Conservation (phyloP, 2,329 filamentous ascomycete species). For the Acarospora socialis region DNA sequence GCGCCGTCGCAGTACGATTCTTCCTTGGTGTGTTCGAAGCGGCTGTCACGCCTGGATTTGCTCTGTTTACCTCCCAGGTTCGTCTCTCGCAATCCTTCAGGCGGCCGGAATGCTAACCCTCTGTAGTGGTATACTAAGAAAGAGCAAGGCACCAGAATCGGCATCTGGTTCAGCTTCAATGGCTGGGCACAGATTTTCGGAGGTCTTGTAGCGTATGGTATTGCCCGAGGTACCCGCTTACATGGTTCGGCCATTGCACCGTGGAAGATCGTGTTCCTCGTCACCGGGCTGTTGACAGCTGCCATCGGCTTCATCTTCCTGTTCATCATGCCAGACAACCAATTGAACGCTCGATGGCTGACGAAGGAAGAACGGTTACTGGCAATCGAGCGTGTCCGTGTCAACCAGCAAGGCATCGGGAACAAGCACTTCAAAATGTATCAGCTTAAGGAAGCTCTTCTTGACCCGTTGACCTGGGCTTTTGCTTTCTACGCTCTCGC, state of each 20-base stretch:
- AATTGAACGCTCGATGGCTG: constrained; percentile 47
- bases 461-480: constrained; percentile 46
- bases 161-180: constrained; percentile 57
- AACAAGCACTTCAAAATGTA: constrained; percentile 54
- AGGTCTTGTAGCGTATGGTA: constrained; percentile 48
- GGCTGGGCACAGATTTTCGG: constrained; percentile 51
- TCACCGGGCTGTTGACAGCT: constrained; percentile 39
- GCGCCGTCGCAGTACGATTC: constrained; percentile 51
- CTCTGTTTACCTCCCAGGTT: constrained; percentile 46
- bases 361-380: constrained; percentile 52
- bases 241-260: constrained; percentile 45
- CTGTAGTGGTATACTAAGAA: constrained; percentile 54
- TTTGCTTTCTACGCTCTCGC: constrained; percentile 44
- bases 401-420: constrained; percentile 63
- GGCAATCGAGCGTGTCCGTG: constrained; percentile 55
- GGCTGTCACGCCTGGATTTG: constrained; percentile 54
- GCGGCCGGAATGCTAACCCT: background rate
- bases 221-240: constrained; percentile 40
- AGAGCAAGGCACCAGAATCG: constrained; percentile 49
- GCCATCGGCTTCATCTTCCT: constrained; percentile 35
- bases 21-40: constrained; percentile 56
- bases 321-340: constrained; percentile 43
- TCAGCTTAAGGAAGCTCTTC: constrained; percentile 47
- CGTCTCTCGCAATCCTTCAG: constrained; percentile 1
- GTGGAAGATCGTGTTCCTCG: constrained; percentile 51